phyloP scores from a whole-genome alignment of 2,329 filamentous ascomycete genomes.

The Drechslerella coelobrocha region DNA sequence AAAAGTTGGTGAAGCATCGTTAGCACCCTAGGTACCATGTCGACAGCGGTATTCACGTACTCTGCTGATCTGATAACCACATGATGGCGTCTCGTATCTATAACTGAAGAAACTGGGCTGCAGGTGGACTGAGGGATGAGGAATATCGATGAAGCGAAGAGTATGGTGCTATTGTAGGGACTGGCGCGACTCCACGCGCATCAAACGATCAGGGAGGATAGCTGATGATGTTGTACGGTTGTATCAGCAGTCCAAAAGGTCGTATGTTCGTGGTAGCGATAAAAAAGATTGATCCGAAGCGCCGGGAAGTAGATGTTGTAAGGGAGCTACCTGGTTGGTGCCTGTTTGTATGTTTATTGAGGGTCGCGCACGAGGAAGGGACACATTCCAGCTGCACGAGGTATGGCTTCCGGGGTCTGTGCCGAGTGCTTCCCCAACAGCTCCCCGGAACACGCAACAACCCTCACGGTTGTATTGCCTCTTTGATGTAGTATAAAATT shows the following conservation, averaged over 20 bases:
- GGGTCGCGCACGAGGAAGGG: too few relatives aligned
- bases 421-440: too few relatives aligned
- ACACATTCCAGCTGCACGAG: too few relatives aligned
- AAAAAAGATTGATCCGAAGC: not conserved
- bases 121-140: conserved; percentile 6
- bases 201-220: conserved; percentile 4
- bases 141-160: conserved; percentile 19
- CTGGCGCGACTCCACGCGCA: conserved; percentile 3
- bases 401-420: too few relatives aligned
- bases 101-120: not conserved
- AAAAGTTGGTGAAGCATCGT: conserved; percentile 17
- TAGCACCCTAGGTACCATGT: conserved; percentile 52
- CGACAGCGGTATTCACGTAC: conserved; percentile 64
- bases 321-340: too few relatives aligned
- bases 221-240: conserved; percentile 1
- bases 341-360: too few relatives aligned
- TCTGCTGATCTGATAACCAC: conserved; percentile 96
- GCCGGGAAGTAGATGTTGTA: too few relatives aligned
- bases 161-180: conserved; percentile 5
- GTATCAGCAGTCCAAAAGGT: not conserved
- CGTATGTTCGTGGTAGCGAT: conserved; percentile 10
- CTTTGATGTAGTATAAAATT: too few relatives aligned
- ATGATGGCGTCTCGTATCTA: conserved; percentile 65
- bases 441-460: too few relatives aligned
- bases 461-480: too few relatives aligned